Evolutionary conservation across 2,329 filamentous ascomycete genomes (phyloP), one percentile per base, ranked within the genome.

Genomic region (Cytospora paraplurivora): DNA sequence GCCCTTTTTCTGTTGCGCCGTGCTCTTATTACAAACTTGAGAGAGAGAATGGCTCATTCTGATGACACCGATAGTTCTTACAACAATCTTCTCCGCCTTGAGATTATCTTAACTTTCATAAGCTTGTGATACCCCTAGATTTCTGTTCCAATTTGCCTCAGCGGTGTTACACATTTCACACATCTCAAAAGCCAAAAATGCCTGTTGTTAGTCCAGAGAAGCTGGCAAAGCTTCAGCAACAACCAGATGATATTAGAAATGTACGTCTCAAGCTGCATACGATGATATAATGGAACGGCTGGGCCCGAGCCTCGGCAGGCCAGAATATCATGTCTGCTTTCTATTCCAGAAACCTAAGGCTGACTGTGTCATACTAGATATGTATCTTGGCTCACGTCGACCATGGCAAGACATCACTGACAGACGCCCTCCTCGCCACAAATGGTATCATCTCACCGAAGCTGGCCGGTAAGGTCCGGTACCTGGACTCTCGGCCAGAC

Each of bases 371-470:
- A 59, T 69, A 38, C 44, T 64, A 69, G 91, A 97, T 97, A 69
- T 97, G 94, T 76, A 97, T 98, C 71, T 80, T 98, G 69, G 94
- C 94, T 54, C 94, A 98, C 75, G 94, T 98, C 72, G 95, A 99
- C 76, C 95, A 99, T 83, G 95, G 95, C 72, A 99, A 99, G 78
- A 99, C 95, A 3, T 98, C 95, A 38, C 86, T 99, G 70, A 96
- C 93, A 63, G 95, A 99, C 77, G 93, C 93, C 66, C 86, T 99
- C 59, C 91, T 99, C 72, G 94, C 95, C 76, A 98, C 95, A 68
- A 99, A 99, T 85, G 95, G 95, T 79, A 98, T 99, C 79, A 99
- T 99, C 73, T 98, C 95, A 35, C 92, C 94, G 62, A 98, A 98
- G 75, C 84, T 98, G 72, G 95, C 95, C 62, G 95, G 95, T 76